phyloP scores from a whole-genome alignment of 2,329 filamentous ascomycete genomes.

The Botryotinia calthae region DNA sequence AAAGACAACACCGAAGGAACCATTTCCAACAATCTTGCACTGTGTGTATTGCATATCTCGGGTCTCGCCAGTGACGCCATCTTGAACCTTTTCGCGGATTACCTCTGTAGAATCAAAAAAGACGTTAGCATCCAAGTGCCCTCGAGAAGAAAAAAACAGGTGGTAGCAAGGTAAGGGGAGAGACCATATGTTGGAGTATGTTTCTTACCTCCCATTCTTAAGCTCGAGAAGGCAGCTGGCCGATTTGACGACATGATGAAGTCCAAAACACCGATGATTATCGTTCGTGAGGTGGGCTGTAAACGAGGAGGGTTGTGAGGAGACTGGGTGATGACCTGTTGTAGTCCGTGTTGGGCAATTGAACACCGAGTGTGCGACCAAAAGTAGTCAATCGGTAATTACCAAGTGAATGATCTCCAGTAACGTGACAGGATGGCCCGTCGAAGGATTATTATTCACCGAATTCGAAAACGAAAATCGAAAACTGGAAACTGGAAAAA shows the following conservation, averaged over 20 bases:
- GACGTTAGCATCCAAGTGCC: conserved; percentile 25
- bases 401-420: conserved; percentile 23
- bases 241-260: conserved; percentile 80
- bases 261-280: conserved; percentile 38
- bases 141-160: not conserved
- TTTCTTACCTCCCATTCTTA: conserved; percentile 92
- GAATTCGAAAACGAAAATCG: not conserved
- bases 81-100: conserved; percentile 97
- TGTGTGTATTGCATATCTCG: conserved; percentile 97
- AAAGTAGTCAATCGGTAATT: conserved; percentile 27
- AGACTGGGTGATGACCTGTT: conserved; percentile 42
- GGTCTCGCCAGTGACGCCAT: conserved; percentile 94
- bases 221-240: conserved; percentile 79
- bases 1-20: conserved; percentile 97
- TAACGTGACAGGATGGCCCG: conserved; percentile 33
- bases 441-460: conserved; percentile 27
- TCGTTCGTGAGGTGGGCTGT: conserved; percentile 44
- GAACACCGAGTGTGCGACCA: conserved; percentile 28
- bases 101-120: conserved; percentile 69
- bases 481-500: not conserved
- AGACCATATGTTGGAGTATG: conserved; percentile 23
- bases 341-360: conserved; percentile 56
- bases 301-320: conserved; percentile 47
- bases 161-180: not conserved
- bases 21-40: conserved; percentile 99